A percentile compares a stretch with the other conserved stretches of the same genome.
These are phyloP conservation scores for Sporopachydermia lactativora DNA, from an alignment of 805 yeast species.

Conservation along the genomic window DNA sequence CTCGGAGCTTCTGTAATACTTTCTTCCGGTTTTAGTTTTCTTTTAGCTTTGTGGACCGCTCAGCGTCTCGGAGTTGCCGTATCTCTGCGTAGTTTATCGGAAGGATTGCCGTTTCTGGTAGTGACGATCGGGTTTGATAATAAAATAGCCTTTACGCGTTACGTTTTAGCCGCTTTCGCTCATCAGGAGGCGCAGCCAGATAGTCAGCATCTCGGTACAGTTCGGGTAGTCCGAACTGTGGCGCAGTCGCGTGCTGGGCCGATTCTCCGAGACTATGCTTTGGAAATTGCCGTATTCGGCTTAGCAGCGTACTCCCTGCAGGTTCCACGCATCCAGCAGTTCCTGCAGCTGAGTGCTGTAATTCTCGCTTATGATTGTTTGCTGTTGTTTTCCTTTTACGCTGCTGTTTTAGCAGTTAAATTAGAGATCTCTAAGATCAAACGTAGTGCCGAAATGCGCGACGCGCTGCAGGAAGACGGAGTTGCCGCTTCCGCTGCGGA, in stretches of 20 bases:
- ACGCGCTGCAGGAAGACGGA: constrained; percentile 88
- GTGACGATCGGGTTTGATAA: constrained; percentile 87
- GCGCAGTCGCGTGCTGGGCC: constrained; percentile 28
- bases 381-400: constrained; percentile 64
- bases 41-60: constrained; percentile 59
- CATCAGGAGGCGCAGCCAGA: constrained; percentile 13
- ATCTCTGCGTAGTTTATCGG: constrained; percentile 62
- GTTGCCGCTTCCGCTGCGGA: constrained; percentile 61
- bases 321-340: constrained; percentile 63
- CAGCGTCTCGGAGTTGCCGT: constrained; percentile 43
- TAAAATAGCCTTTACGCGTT: constrained; percentile 52
- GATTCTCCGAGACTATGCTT: constrained; percentile 59
- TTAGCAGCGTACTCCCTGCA: constrained; percentile 43
- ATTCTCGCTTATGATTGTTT: constrained; percentile 59
- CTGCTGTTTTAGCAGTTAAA: constrained; percentile 75
- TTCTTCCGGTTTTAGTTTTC: constrained; percentile 71
- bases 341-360: constrained; percentile 61
- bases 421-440: constrained; percentile 81
- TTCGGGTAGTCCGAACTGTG: constrained; percentile 24
- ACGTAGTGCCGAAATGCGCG: constrained; percentile 61
- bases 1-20: constrained; percentile 66
- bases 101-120: constrained; percentile 88
- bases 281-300: constrained; percentile 57
- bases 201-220: constrained; percentile 30
- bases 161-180: constrained; percentile 16